Conservation (phyloP, 139 green algal species). For the Picochlorum sp. region DNA sequence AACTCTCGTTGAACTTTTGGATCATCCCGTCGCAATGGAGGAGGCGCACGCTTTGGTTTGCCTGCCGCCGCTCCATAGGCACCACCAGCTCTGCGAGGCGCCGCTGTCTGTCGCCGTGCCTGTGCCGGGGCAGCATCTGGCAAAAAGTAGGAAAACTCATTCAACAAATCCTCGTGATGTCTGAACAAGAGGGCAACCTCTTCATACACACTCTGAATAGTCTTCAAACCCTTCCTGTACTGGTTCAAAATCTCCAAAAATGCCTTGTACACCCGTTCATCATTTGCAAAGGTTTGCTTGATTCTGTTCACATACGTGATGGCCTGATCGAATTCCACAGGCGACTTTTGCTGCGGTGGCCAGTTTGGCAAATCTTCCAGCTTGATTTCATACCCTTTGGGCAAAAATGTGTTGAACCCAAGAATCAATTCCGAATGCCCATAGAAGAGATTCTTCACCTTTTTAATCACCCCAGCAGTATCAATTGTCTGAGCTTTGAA, state of each 20-base stretch:
- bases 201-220: conserved; percentile 90
- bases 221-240: conserved; percentile 97
- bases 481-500: conserved; percentile 96
- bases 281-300: conserved; percentile 83
- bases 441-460: conserved; percentile 92
- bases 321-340: conserved; percentile 98
- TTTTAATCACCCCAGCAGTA: conserved; percentile 87
- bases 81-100: neutral
- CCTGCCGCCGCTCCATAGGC: neutral
- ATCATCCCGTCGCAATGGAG: conserved; percentile 15
- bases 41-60: neutral
- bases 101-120: neutral
- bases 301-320: conserved; percentile 99
- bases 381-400: conserved; percentile 55
- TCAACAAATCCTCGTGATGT: conserved; percentile 84
- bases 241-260: conserved; percentile 99
- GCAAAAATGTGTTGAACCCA: conserved; percentile 99
- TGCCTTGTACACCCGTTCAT: conserved; percentile 97
- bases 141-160: conserved; percentile 99
- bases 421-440: conserved; percentile 93
- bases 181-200: conserved; percentile 92
- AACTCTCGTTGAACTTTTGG: conserved; percentile 51
- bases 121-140: conserved; percentile 66
- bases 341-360: conserved; percentile 38
- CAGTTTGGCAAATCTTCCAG: conserved; percentile 16